phyloP scores from a whole-genome alignment of 225 moss, liverwort and hornwort species.

The Takakia lepidozioides region DNA sequence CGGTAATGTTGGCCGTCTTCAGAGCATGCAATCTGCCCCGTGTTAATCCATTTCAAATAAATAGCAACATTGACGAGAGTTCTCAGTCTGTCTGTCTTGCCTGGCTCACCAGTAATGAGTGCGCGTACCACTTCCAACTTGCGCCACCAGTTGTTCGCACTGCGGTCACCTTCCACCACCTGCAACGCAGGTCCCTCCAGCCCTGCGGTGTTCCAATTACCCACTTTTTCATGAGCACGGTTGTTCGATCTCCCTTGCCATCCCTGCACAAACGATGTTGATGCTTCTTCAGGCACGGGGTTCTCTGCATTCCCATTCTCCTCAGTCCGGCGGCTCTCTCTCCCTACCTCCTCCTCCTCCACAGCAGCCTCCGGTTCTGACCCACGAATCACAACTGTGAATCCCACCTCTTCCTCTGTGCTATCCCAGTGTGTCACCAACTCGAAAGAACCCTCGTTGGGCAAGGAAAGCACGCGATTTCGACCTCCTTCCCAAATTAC shows the following conservation, averaged over 20 bases:
- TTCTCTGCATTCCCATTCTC: constrained; percentile 8
- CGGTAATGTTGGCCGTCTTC: constrained; percentile 95
- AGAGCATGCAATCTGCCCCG: constrained; percentile 77
- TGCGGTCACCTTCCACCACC: constrained; percentile 74
- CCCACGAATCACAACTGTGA: too few species aligned
- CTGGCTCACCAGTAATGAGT: constrained; percentile 55
- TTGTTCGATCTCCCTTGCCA: constrained; percentile 67
- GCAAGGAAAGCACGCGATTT: constrained; percentile 53
- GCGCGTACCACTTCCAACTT: constrained; percentile 86
- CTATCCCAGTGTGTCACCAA: constrained; percentile 70
- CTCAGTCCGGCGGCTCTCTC: neutral
- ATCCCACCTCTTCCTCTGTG: constrained; percentile 55
- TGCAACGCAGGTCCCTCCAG: constrained; percentile 63
- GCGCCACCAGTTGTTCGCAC: constrained; percentile 96
- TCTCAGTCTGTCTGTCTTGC: constrained; percentile 56
- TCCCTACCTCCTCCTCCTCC: neutral
- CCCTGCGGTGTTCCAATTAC: constrained; percentile 73
- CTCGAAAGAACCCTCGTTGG: constrained; percentile 46
- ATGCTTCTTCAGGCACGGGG: constrained; percentile 19
- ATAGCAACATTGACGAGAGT: constrained; percentile 67
- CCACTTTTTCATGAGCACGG: constrained; percentile 44
- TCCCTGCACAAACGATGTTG: constrained; percentile 58
- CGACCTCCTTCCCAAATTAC: constrained; percentile 69
- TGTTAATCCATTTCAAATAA: constrained; percentile 97
- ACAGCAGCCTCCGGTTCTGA: neutral